Conservation (phyloP, 2,329 filamentous ascomycete genomes). For the Aspergillus pseudoglaucus region DNA sequence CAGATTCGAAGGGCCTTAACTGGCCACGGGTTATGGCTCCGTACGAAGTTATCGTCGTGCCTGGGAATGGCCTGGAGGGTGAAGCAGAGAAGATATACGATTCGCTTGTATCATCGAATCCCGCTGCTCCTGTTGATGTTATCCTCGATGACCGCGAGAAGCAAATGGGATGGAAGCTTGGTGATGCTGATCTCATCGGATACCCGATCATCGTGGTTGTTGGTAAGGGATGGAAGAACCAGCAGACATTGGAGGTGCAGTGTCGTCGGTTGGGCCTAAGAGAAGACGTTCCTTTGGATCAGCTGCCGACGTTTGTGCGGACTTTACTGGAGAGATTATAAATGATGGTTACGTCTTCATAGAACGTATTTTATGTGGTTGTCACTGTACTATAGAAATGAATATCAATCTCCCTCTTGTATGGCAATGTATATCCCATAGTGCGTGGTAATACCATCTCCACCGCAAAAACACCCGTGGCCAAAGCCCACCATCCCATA, state of each 20-base stretch:
- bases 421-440: neutral
- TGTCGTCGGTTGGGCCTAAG: conserved; percentile 61
- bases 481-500: neutral
- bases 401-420: neutral
- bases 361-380: neutral
- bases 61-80: conserved; percentile 39
- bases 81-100: conserved; percentile 60
- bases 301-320: conserved; percentile 44
- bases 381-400: neutral
- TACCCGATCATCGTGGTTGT: conserved; percentile 79
- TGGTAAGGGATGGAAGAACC: conserved; percentile 61
- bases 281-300: conserved; percentile 50
- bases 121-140: conserved; percentile 47
- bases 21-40: conserved; percentile 87
- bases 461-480: neutral
- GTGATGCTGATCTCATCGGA: conserved; percentile 81
- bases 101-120: conserved; percentile 34
- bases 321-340: conserved; percentile 49
- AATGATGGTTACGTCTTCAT: conserved; percentile 6
- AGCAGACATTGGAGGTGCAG: conserved; percentile 65
- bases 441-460: conserved; percentile 2
- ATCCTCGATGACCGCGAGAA: conserved; percentile 68
- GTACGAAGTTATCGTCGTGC: conserved; percentile 68
- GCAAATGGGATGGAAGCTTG: conserved; percentile 74
- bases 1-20: conserved; percentile 67